Conservation (phyloP, 371 early-diverging fungal species). For the Rhizopus delemar region DNA sequence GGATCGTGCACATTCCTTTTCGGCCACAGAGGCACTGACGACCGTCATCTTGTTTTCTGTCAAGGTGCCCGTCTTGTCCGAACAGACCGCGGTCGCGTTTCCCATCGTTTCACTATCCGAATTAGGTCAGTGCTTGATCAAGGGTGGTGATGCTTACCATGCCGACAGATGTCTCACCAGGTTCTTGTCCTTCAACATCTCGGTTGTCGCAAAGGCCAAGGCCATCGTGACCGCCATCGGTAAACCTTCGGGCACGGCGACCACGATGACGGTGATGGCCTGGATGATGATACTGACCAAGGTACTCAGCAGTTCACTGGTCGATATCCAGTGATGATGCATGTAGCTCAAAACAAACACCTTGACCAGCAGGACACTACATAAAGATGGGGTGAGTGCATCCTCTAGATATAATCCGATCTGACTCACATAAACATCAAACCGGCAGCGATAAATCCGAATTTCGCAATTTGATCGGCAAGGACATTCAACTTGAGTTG, state of each 20-base stretch:
- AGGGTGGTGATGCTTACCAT: constrained; percentile 45
- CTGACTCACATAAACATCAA: constrained; percentile 51
- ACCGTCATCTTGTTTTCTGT: constrained; percentile 85
- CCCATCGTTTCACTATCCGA: constrained; percentile 81
- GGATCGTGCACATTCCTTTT: constrained; percentile 12
- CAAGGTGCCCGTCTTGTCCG: constrained; percentile 86
- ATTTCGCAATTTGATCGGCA: constrained; percentile 77
- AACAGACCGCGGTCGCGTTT: constrained; percentile 80
- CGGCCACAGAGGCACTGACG: constrained; percentile 56
- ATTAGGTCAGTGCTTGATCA: too few species aligned
- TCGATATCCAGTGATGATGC: constrained; percentile 41
- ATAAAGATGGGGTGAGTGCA: too few species aligned
- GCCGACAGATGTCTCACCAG: constrained; percentile 77
- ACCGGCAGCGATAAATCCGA: constrained; percentile 65
- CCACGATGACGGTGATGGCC: constrained; percentile 72
- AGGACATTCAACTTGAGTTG: constrained; percentile 72
- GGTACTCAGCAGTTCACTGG: constrained; percentile 38
- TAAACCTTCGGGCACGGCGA: constrained; percentile 74
- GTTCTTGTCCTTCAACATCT: constrained; percentile 79
- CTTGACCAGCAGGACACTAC: constrained; percentile 55
- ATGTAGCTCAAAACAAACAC: constrained; percentile 55
- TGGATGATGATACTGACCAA: constrained; percentile 59
- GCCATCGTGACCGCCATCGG: constrained; percentile 87
- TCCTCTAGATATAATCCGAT: too few species aligned
- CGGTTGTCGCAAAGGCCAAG: constrained; percentile 73